Evolutionary conservation across 1,284 basidiomycete species (phyloP).

Genomic region (Cutaneotrichosporon cavernicola): DNA sequence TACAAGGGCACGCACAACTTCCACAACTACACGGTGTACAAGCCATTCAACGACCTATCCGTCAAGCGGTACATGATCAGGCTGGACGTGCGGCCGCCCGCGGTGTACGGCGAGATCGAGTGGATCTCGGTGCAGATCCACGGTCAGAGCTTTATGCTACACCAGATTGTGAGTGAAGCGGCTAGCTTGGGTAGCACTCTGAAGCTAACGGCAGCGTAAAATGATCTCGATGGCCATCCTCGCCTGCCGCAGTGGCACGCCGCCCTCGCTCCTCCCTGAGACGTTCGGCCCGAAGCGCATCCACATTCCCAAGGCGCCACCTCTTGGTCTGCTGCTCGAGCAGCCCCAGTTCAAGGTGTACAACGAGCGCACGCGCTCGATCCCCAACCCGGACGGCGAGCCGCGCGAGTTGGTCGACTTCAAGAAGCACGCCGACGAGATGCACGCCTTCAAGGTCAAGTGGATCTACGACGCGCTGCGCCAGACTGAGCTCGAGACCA

Average conservation of each 20-base stretch:
- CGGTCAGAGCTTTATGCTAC: slow-evolving; percentile 98
- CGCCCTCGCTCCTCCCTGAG: slow-evolving; percentile 65
- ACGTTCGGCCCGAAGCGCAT: slow-evolving; percentile 67
- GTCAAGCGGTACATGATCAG: slow-evolving; percentile 80
- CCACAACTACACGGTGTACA: slow-evolving; percentile 93
- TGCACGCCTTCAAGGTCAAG: slow-evolving; percentile 76
- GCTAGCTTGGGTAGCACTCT: not conserved
- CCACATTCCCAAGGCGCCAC: slow-evolving; percentile 93
- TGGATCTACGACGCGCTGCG: slow-evolving; percentile 83
- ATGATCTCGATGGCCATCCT: slow-evolving; percentile 91
- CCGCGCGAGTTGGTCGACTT: slow-evolving; percentile 62
- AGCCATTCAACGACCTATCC: slow-evolving; percentile 77
- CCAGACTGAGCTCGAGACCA: slow-evolving; percentile 72
- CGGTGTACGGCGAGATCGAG: slow-evolving; percentile 83
- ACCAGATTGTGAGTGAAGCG: slow-evolving; percentile 64
- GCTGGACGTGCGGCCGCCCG: slow-evolving; percentile 76
- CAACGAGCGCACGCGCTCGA: slow-evolving; percentile 56
- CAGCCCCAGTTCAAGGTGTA: slow-evolving; percentile 70
- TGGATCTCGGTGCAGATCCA: slow-evolving; percentile 94
- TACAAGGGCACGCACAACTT: slow-evolving; percentile 82
- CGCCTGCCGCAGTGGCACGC: slow-evolving; percentile 70
- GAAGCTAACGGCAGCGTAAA: slow-evolving; percentile 69
- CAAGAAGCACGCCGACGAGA: slow-evolving; percentile 62
- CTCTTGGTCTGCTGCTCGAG: slow-evolving; percentile 90
- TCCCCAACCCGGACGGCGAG: slow-evolving; percentile 21